Conservation (phyloP, 208 protist species). For the Leishmania mexicana region DNA sequence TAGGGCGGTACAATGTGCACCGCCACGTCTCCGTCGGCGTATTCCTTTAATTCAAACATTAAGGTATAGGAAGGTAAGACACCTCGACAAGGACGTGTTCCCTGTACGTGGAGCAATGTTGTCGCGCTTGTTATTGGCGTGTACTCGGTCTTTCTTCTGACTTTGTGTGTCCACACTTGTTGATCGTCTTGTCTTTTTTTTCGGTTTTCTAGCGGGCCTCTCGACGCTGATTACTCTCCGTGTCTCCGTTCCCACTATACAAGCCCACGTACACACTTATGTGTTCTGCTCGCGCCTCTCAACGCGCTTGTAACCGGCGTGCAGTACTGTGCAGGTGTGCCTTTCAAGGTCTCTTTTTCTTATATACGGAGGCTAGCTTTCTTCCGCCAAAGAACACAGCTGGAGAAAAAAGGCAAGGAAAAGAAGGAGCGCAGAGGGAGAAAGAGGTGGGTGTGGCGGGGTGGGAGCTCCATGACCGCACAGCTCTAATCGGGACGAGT, state of each 20-base stretch:
- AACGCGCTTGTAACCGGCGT: neutral
- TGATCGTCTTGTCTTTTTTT: neutral
- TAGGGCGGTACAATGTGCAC: neutral
- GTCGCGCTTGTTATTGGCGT: neutral
- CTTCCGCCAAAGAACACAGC: neutral
- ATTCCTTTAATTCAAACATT: neutral
- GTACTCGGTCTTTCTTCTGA: neutral
- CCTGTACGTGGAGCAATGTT: neutral
- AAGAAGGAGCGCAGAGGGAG: neutral
- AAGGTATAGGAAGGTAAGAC: neutral
- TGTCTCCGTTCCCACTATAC: neutral
- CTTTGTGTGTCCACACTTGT: neutral
- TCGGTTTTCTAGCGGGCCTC: conserved; percentile 4
- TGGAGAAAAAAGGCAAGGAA: neutral
- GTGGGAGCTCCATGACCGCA: neutral
- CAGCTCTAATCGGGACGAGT: neutral
- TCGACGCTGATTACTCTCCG: neutral
- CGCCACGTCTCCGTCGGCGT: too few species aligned
- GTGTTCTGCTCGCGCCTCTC: neutral
- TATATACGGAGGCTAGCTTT: neutral
- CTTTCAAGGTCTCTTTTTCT: neutral
- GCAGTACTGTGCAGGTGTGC: neutral
- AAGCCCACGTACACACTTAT: neutral
- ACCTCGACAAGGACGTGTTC: neutral
- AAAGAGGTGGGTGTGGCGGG: neutral